Evolutionary conservation across 2,329 filamentous ascomycete species (phyloP).

Genomic region (Apiospora saccharicola): DNA sequence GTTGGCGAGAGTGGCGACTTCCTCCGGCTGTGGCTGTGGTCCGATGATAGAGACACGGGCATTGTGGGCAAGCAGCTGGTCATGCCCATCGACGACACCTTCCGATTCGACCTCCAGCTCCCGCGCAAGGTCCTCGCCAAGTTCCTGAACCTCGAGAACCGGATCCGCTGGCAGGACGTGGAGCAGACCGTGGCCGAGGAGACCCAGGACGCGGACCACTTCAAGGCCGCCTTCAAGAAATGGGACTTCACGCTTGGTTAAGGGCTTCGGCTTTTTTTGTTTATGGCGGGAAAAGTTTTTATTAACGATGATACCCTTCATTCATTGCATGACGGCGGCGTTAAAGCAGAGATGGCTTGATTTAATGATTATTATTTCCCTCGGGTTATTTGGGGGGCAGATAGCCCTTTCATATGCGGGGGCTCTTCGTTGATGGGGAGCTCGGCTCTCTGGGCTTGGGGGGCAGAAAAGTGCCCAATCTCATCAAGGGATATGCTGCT

Average conservation of each 20-base stretch:
- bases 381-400: background rate
- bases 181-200: slow-evolving; percentile 81
- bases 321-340: slow-evolving; percentile 25
- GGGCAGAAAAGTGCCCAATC: background rate
- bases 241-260: slow-evolving; percentile 78
- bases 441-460: background rate
- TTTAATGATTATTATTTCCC: background rate
- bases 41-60: slow-evolving; percentile 58
- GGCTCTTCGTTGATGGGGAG: background rate
- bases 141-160: slow-evolving; percentile 78
- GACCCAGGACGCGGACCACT: slow-evolving; percentile 76
- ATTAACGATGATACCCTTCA: slow-evolving; percentile 39
- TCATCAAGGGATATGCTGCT: background rate
- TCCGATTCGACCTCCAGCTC: slow-evolving; percentile 90
- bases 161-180: slow-evolving; percentile 87
- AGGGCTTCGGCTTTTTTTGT: slow-evolving; percentile 28
- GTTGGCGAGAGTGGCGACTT: slow-evolving; percentile 68
- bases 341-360: slow-evolving; percentile 13
- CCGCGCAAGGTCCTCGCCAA: slow-evolving; percentile 88
- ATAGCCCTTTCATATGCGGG: background rate
- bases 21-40: slow-evolving; percentile 86
- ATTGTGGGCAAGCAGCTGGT: slow-evolving; percentile 75
- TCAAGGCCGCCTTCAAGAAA: slow-evolving; percentile 81
- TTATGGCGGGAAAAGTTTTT: slow-evolving; percentile 29
- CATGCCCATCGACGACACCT: slow-evolving; percentile 73